These are phyloP conservation scores for Taphrina sp. DNA, from an alignment of 1,139 yeast genomes.

Conservation along the genomic window DNA sequence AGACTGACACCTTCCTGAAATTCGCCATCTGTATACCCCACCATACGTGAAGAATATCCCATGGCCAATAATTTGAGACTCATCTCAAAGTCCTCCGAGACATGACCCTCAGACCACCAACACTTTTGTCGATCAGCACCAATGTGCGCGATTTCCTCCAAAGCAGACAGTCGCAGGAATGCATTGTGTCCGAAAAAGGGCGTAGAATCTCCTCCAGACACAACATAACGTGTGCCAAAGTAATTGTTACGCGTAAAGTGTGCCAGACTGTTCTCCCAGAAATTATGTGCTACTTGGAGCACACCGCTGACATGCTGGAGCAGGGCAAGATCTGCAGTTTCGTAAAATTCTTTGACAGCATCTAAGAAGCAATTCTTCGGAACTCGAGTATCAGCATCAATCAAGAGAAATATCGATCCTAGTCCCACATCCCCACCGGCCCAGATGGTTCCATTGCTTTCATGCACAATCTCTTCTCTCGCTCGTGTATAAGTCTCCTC, in stretches of 20 bases:
- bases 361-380: slow-evolving; percentile 37
- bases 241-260: slow-evolving; percentile 37
- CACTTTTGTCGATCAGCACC: slow-evolving; percentile 33
- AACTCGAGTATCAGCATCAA: slow-evolving; percentile 37
- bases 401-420: slow-evolving; percentile 36
- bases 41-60: slow-evolving; percentile 34
- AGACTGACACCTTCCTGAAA: slow-evolving; percentile 37
- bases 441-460: slow-evolving; percentile 30
- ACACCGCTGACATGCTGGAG: slow-evolving; percentile 36
- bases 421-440: slow-evolving; percentile 36
- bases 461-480: slow-evolving; percentile 21
- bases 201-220: slow-evolving; percentile 36
- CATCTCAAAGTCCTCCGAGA: slow-evolving; percentile 37
- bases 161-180: slow-evolving; percentile 36
- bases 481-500: slow-evolving; percentile 2
- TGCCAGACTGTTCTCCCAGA: slow-evolving; percentile 36
- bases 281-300: slow-evolving; percentile 34
- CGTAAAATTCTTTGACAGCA: slow-evolving; percentile 36
- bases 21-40: slow-evolving; percentile 32
- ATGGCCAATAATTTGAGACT: slow-evolving; percentile 34
- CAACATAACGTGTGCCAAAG: slow-evolving; percentile 36
- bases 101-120: slow-evolving; percentile 37
- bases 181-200: slow-evolving; percentile 38
- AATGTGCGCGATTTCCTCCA: slow-evolving; percentile 33
- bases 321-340: slow-evolving; percentile 36